phyloP scores from a whole-genome alignment of 1,284 basidiomycete species.

The Peniophora sp. region DNA sequence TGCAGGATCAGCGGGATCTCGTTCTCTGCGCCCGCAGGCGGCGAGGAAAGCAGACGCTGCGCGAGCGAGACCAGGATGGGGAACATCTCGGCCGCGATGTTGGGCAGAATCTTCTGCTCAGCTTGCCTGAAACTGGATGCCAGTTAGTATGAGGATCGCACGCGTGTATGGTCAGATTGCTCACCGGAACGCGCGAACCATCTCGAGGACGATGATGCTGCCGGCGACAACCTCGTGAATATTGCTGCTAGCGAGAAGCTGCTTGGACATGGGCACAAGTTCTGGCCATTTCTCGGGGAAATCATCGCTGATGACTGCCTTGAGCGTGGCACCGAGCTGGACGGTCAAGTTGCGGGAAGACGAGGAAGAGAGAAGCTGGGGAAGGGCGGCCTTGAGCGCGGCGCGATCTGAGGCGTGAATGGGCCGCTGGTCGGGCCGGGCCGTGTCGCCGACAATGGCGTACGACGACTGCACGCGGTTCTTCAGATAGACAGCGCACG shows the following conservation, averaged over 20 bases:
- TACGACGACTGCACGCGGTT: constrained; percentile 71
- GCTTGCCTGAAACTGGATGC: constrained; percentile 53
- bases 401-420: constrained; percentile 62
- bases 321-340: constrained; percentile 66
- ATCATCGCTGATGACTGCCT: constrained; percentile 63
- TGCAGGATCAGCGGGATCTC: constrained; percentile 76
- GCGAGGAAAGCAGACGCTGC: constrained; percentile 51
- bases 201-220: constrained; percentile 66
- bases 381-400: constrained; percentile 56
- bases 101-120: constrained; percentile 46
- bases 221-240: constrained; percentile 73
- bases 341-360: constrained; percentile 62
- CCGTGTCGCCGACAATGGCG: constrained; percentile 33
- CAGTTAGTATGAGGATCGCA: neutral
- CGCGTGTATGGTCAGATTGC: constrained; percentile 3
- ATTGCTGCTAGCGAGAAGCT: constrained; percentile 52
- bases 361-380: constrained; percentile 61
- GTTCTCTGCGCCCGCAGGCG: constrained; percentile 45
- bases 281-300: constrained; percentile 71
- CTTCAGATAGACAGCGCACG: constrained; percentile 79
- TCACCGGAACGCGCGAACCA: constrained; percentile 64
- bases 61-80: constrained; percentile 68
- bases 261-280: constrained; percentile 55
- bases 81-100: constrained; percentile 57
- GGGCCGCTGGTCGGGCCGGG: constrained; percentile 49